Conservation (phyloP, 2,329 filamentous ascomycete species). For the Colletotrichum sp. region DNA sequence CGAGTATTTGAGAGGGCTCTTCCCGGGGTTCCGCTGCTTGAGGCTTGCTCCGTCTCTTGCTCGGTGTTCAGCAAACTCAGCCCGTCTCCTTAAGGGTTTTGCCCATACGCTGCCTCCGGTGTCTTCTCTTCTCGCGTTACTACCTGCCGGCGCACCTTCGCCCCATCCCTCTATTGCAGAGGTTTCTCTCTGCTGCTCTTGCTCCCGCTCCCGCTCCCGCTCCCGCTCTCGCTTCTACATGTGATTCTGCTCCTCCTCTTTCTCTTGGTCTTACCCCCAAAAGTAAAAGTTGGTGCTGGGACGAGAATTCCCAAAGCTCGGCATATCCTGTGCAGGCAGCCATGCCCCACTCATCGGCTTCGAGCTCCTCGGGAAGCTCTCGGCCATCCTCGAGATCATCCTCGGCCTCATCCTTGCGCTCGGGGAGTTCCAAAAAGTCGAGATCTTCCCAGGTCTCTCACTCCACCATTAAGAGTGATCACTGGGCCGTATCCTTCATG, state of each 20-base stretch:
- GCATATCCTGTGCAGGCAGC: neutral
- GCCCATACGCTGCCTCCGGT: neutral
- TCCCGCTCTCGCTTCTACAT: neutral
- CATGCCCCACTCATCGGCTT: slow-evolving; percentile 17
- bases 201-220: neutral
- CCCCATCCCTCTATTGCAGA: neutral
- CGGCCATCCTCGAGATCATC: slow-evolving; percentile 17
- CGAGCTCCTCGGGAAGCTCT: slow-evolving; percentile 10
- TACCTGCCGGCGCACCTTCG: neutral
- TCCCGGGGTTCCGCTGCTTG: neutral
- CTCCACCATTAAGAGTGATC: slow-evolving; percentile 13
- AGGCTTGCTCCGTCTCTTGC: slow-evolving; percentile 5
- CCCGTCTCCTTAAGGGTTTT: neutral
- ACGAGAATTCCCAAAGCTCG: neutral
- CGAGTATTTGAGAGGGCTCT: slow-evolving; percentile 16
- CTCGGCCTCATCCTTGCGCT: neutral
- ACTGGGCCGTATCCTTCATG: slow-evolving; percentile 17
- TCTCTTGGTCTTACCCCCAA: neutral
- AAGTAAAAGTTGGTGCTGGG: neutral
- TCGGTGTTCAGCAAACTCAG: slow-evolving; percentile 10
- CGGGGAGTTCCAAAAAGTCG: slow-evolving; percentile 20
- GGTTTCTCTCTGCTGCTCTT: neutral
- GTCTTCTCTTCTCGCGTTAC: neutral
- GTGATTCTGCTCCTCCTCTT: neutral
- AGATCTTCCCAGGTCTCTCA: slow-evolving; percentile 16